Evolutionary conservation across 805 yeast genomes (phyloP), one percentile per base, ranked within the genome.

Genomic region (Candida hungchunana): DNA sequence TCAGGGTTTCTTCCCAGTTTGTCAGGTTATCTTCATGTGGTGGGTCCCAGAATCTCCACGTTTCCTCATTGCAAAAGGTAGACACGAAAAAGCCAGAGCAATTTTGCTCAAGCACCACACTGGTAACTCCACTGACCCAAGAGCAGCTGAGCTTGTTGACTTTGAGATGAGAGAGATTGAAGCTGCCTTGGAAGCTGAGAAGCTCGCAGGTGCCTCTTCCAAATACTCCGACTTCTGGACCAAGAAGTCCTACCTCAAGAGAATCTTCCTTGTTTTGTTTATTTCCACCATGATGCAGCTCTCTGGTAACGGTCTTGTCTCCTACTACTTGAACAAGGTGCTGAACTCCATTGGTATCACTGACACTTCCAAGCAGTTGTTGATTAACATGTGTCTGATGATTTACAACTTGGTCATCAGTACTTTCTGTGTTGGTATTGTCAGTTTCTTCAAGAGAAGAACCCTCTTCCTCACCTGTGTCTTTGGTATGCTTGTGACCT

Each of bases 271-370:
- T 42, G 42, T 56, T 24, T 16, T 50, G 17, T 52, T 57, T 46
- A 49, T 62, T 18, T 64, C 60, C 18, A 42, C 52, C 19, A 48
- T 66, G 41, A 60, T 60, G 65, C 74, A 68, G 47, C 51, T 67
- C 20, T 66, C 73, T n/a, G 77, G 77, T 46, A 70, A 69, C 46
- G 73, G 72, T 34, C 55, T 72, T 33, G 71, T 70, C 15, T 64
- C 73, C 3, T 71, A 70, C 59, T 72, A 72, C 52, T 57, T 72
- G 42, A 61, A 61, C 41, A 60, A 63, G 42, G 79, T 75, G 9
- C 63, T 75, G 47, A 53, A 59, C 39, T 66, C 75, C 13, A 71
- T 74, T 48, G 79, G 80, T 37, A 71, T 73, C 46, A 70, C 72
- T 31, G 58, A 52, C 10, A 52, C 60, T 10, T 52, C 53, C 29